Percentiles rank a stretch among this genome's conserved stretches.
Evolutionary conservation across 140 eudicot genomes (phyloP).

Genomic region (Bidens hawaiensis): DNA sequence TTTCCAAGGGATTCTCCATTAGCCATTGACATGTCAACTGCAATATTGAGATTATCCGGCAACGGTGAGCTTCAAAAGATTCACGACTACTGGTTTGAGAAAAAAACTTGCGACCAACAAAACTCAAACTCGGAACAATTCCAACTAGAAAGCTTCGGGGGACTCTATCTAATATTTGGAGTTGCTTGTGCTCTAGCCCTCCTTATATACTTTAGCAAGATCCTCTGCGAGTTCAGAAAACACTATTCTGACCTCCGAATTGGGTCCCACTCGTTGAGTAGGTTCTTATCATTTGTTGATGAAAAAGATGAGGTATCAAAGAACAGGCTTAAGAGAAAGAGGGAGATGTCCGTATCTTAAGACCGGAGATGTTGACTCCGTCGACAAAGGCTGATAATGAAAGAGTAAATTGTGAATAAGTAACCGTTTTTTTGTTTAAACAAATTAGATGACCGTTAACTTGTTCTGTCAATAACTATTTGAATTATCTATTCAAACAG

Average conservation of each 20-base stretch:
- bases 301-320: constrained; percentile 56
- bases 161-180: constrained; percentile 57
- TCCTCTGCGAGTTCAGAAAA: constrained; percentile 32
- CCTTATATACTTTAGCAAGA: constrained; percentile 29
- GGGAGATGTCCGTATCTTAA: constrained; percentile 31
- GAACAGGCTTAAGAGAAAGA: constrained; percentile 56
- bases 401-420: too few relatives aligned
- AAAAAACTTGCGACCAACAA: constrained; percentile 20
- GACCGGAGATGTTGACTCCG: too few relatives aligned
- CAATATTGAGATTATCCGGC: neutral
- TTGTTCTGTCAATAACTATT: too few relatives aligned
- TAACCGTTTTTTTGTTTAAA: too few relatives aligned
- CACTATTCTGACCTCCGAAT: constrained; percentile 25
- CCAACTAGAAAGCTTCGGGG: constrained; percentile 52
- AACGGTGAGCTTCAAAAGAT: constrained; percentile 56
- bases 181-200: constrained; percentile 47
- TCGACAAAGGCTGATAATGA: too few relatives aligned
- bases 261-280: constrained; percentile 37
- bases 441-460: too few relatives aligned
- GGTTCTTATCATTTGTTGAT: constrained; percentile 65
- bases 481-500: too few relatives aligned
- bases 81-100: constrained; percentile 49
- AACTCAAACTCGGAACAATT: constrained; percentile 39
- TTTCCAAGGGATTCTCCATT: constrained; percentile 62
- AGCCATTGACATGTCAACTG: constrained; percentile 17